Evolutionary conservation across 495 filamentous ascomycete species (phyloP), one percentile per base, ranked within the genome.

Genomic region (Poronia punctata): DNA sequence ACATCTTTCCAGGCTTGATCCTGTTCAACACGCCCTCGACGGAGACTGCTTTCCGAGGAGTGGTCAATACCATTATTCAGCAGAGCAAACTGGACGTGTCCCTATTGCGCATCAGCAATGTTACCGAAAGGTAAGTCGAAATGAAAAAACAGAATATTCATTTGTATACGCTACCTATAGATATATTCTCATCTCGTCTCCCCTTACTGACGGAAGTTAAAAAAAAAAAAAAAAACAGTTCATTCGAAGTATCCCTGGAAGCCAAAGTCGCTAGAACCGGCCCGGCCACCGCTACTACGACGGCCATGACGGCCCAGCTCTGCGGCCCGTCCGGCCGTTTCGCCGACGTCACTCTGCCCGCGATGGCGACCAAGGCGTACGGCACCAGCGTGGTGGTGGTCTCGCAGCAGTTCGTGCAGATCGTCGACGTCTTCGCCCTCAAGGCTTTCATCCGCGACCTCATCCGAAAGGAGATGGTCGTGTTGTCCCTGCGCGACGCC

Each of bases 221-320:
- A n/a, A n/a, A n/a, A n/a, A n/a, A n/a, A n/a, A n/a, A n/a, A n/a
- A n/a, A n/a, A n/a, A n/a, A n/a, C 22, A 54, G 47, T 11, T 52
- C 50, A 4, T 49, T 53, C 29, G 25, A 36, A 16, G 42, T 48
- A 30, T 39, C 54, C 8, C 29, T 54, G 18, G 48, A 57, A 19
- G 52, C 46, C 10, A 51, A 43, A 19, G 43, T 56, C 11, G 50
- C 52, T 7, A 48, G 42, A 33, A 61, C 57, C 8, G 59, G 61
- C 0, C 53, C 53, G 1, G 40, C 46, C 8, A 40, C 24, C 7
- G 53, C 55, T 17, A 50, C 28, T 0, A 32, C 57, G 24, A 39
- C 53, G 3, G 8, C 46, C 1, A 65, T 63, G 61, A 50, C 43
- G 5, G 38, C 63, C 32, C 55, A 65, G 12, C 40, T 65, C 14